Percentiles rank a stretch among this genome's conserved stretches.
phyloP scores from a whole-genome alignment of 2,329 filamentous ascomycete genomes.

The Monosporascus sp. region DNA sequence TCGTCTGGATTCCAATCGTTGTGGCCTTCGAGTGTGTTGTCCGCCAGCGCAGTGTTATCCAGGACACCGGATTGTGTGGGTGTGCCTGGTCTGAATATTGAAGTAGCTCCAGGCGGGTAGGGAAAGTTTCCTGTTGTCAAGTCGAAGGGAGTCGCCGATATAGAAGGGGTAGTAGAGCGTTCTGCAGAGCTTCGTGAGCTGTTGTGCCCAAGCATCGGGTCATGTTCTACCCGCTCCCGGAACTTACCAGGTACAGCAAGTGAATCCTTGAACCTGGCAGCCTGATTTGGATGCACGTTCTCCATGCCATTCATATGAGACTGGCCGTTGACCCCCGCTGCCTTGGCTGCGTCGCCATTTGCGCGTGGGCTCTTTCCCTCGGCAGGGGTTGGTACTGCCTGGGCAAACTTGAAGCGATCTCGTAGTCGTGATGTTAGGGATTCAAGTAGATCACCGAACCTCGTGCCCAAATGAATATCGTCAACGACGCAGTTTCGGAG shows the following conservation, averaged over 20 bases:
- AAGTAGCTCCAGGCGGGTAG: slow-evolving; percentile 41
- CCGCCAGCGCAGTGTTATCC: slow-evolving; percentile 25
- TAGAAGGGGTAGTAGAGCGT: slow-evolving; percentile 40
- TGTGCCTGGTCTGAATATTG: slow-evolving; percentile 44
- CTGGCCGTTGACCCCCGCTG: slow-evolving; percentile 21
- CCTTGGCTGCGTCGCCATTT: slow-evolving; percentile 24
- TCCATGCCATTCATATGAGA: slow-evolving; percentile 22
- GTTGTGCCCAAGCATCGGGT: background rate
- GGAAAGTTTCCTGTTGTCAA: slow-evolving; percentile 49
- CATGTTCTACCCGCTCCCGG: background rate
- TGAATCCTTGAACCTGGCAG: slow-evolving; percentile 20
- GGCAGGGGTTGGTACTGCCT: slow-evolving; percentile 36
- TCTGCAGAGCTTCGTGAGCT: slow-evolving; percentile 19
- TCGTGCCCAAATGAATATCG: slow-evolving; percentile 78
- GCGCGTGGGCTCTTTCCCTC: slow-evolving; percentile 36
- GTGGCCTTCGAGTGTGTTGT: slow-evolving; percentile 39
- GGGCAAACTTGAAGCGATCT: slow-evolving; percentile 66
- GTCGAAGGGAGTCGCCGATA: slow-evolving; percentile 60
- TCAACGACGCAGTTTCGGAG: slow-evolving; percentile 76
- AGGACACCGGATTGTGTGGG: slow-evolving; percentile 31
- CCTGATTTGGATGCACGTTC: slow-evolving; percentile 18
- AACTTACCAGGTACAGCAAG: slow-evolving; percentile 23
- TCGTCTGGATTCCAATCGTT: slow-evolving; percentile 52
- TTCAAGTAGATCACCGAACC: slow-evolving; percentile 78
- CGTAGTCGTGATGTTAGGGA: slow-evolving; percentile 69